Base-by-base conservation (phyloP, 1,284 basidiomycete genomes). In the Volvariella surrecta region DNA sequence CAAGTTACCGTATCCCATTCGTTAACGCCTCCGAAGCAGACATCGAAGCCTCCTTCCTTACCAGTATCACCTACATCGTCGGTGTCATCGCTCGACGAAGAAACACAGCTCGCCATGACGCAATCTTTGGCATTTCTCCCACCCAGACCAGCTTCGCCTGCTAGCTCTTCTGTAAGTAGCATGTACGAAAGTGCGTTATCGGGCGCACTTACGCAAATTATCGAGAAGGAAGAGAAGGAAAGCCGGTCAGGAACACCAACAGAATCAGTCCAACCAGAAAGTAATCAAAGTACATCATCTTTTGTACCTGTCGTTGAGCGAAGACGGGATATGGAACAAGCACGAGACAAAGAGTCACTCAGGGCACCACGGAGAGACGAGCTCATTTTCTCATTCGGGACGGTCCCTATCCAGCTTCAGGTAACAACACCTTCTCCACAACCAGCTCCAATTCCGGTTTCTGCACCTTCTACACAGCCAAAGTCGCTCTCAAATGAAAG, bases 181-280 rank as follows among this genome's bases (percentile, higher is more conserved):
- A 76, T 89, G 70, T 89, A 88, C 57, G 72, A 85, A 52, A 89
- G 85, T 52, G 82, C 83, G 2, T 54, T 85, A 19, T 81, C 81
- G 11, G 64, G 61, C n/a, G 48, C 58, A 9, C 51, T 58, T 10
- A 37, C 47, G 18, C 18, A n/a, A n/a, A n/a, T n/a, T n/a, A n/a
- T n/a, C n/a, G n/a, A n/a, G n/a, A n/a, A 6, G 24, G 24, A 28
- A 11, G 24, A 28, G 24, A 28, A 11, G 24, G 6, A 28, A 28
- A 28, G 24, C 11, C 6, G 24, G 6, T 6, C 24, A 6, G 24
- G 11, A 28, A 28, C 11, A 6, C 24, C 24, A 28, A 11, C 6
- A 28, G 24, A 28, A 11, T 6, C 6, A 6, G 24, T 6, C 6
- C 24, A 28, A 6, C 24, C 6, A 11, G 24, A 28, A 28, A 28